Evolutionary conservation across 345 rosid species (phyloP).

Genomic region (Salix udensis): DNA sequence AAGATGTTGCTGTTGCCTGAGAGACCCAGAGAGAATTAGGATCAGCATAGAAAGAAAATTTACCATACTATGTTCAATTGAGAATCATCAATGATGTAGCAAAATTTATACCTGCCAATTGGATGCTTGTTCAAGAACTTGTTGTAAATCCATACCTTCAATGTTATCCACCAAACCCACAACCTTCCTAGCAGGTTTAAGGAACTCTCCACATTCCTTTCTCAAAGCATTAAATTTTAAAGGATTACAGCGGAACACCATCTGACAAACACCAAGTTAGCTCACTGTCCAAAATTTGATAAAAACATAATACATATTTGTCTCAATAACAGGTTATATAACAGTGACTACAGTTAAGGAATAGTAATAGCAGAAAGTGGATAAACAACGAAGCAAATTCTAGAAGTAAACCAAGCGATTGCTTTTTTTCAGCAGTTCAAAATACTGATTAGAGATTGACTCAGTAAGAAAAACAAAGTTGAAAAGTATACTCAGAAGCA

Average conservation of each 20-base stretch:
- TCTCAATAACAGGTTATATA: not conserved
- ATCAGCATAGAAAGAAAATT: slow-evolving; percentile 2
- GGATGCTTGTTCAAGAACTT: slow-evolving; percentile 47
- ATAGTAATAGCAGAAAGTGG: not conserved
- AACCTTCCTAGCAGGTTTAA: slow-evolving; percentile 38
- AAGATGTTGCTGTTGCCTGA: slow-evolving; percentile 71
- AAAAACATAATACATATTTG: not conserved
- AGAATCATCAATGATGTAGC: not conserved
- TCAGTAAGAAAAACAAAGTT: too few relatives aligned
- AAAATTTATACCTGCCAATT: slow-evolving; percentile 79
- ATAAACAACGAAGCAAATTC: too few relatives aligned
- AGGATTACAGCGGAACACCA: slow-evolving; percentile 70
- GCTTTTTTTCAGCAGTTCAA: too few relatives aligned
- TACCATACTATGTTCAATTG: not conserved
- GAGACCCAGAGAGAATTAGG: slow-evolving; percentile 24
- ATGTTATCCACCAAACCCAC: slow-evolving; percentile 38
- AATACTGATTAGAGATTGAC: too few relatives aligned
- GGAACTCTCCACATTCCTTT: slow-evolving; percentile 64
- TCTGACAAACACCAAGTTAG: slow-evolving; percentile 32
- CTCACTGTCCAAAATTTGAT: too few relatives aligned
- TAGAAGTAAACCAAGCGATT: too few relatives aligned
- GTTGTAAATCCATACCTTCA: slow-evolving; percentile 42
- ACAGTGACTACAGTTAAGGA: not conserved
- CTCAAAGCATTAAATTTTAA: slow-evolving; percentile 55
- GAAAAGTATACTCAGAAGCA: not conserved